A percentile compares a stretch with the other conserved stretches of the same genome.
phyloP scores from a whole-genome alignment of 192 early-diverging fungal genomes.

The Linnemannia hyalina region DNA sequence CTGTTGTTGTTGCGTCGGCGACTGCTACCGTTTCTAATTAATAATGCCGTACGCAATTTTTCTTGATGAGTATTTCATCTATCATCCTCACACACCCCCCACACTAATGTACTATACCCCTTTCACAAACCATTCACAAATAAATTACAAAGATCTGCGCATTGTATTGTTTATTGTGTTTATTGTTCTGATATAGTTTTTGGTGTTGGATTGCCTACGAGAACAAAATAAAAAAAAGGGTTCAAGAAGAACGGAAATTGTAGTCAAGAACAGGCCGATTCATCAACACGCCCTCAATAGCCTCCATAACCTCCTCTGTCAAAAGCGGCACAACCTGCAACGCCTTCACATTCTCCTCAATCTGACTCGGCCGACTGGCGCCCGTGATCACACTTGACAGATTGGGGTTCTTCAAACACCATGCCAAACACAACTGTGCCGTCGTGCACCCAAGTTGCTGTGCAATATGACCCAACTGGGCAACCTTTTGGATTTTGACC shows the following conservation, averaged over 20 bases:
- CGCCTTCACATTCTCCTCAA: conserved; percentile 77
- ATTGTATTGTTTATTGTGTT: too few species aligned
- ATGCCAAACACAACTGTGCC: conserved; percentile 12
- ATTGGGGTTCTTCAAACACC: conserved; percentile 70
- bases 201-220: background rate
- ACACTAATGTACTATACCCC: too few species aligned
- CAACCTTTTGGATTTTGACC: conserved; percentile 73
- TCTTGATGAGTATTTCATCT: background rate
- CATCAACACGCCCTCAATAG: conserved; percentile 75
- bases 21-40: background rate
- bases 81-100: background rate
- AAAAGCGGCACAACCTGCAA: conserved; percentile 66
- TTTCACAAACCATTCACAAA: too few species aligned
- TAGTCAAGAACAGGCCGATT: conserved; percentile 72
- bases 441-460: conserved; percentile 23
- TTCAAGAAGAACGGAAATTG: conserved; percentile 56
- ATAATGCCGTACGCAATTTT: background rate
- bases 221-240: background rate
- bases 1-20: background rate
- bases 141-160: too few species aligned
- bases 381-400: conserved; percentile 71
- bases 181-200: too few species aligned
- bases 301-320: conserved; percentile 72
- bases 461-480: conserved; percentile 28
- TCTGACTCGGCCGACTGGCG: conserved; percentile 72